Evolutionary conservation across 345 rosid species (phyloP), one percentile per base, ranked within the genome.

Genomic region (Lagerstroemia speciosa): DNA sequence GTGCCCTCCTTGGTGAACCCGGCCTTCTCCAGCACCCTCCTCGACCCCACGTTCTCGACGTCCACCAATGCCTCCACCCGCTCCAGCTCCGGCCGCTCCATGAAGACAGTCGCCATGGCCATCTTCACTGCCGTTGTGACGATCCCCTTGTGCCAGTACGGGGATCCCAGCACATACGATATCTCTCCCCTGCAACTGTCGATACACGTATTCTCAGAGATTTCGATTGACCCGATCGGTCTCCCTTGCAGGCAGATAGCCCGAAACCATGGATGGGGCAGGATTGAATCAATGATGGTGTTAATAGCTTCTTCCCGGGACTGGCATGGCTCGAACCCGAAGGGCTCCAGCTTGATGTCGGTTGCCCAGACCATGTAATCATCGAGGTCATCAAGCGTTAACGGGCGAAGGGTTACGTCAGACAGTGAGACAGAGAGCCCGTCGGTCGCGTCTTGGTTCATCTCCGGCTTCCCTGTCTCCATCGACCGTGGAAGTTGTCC

Each of bases 351-450:
- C 30, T 73, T 70, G 63, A 62, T 64, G 67, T 85, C 90, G 15
- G 74, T 60, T 1, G 82, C 86, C 97, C 90, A 86, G 5, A 75
- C 85, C 92, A 84, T 83, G 84, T 85, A 82, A 33, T 81, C 82
- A 40, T 88, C 86, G 1, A 80, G 5, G 70, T 88, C 89, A 38
- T 74, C 73, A 45, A 75, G 69, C 26, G 78, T 2, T n/a, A n/a
- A n/a, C n/a, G n/a, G n/a, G n/a, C n/a, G n/a, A n/a, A n/a, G n/a
- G n/a, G n/a, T n/a, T n/a, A 83, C 41, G 37, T 66, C 20, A 6
- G 77, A 72, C 24, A 66, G 43, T 14, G 12, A 38, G 43, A 38
- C 12, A 14, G 43, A 20, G 22, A 17, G 1, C 66, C 36, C 26
- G 5, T 20, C 26, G 20, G 0, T 11, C 19, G 57, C 6, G 20